A percentile compares a stretch with the other conserved stretches of the same genome.
phyloP scores from a whole-genome alignment of 371 early-diverging fungal species.

The Saksenaea vasiformis region DNA sequence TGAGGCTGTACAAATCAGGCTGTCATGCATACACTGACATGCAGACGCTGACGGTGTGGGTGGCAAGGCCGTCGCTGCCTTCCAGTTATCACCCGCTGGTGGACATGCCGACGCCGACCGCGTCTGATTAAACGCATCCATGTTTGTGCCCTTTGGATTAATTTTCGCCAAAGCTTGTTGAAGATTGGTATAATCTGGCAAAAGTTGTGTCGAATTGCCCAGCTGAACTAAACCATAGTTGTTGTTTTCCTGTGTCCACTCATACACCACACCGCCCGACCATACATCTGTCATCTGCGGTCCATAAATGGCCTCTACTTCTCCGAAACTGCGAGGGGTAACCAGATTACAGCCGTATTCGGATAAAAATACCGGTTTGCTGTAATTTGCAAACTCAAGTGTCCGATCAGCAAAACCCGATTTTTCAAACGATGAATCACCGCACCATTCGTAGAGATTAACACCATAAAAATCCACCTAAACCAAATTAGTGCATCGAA shows the following conservation, averaged over 20 bases:
- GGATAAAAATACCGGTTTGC: constrained; percentile 64
- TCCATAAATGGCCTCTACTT: constrained; percentile 69
- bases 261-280: constrained; percentile 82
- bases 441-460: constrained; percentile 74
- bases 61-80: constrained; percentile 58
- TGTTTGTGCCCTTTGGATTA: constrained; percentile 50
- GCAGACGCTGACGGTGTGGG: constrained; percentile 70
- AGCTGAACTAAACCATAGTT: constrained; percentile 76
- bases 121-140: constrained; percentile 40
- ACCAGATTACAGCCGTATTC: constrained; percentile 70
- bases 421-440: constrained; percentile 50
- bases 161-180: constrained; percentile 36
- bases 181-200: constrained; percentile 53
- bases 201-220: constrained; percentile 36
- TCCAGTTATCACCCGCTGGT: constrained; percentile 53
- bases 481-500: no score
- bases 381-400: constrained; percentile 51
- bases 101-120: constrained; percentile 57
- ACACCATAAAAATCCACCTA: constrained; percentile 75
- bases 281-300: constrained; percentile 65
- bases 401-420: constrained; percentile 66
- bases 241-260: constrained; percentile 81
- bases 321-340: constrained; percentile 56
- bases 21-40: constrained; percentile 71
- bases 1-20: constrained; percentile 60